Evolutionary conservation across 2,329 filamentous ascomycete genomes (phyloP), one percentile per base, ranked within the genome.

Genomic region (Calonectria hongkongensis): DNA sequence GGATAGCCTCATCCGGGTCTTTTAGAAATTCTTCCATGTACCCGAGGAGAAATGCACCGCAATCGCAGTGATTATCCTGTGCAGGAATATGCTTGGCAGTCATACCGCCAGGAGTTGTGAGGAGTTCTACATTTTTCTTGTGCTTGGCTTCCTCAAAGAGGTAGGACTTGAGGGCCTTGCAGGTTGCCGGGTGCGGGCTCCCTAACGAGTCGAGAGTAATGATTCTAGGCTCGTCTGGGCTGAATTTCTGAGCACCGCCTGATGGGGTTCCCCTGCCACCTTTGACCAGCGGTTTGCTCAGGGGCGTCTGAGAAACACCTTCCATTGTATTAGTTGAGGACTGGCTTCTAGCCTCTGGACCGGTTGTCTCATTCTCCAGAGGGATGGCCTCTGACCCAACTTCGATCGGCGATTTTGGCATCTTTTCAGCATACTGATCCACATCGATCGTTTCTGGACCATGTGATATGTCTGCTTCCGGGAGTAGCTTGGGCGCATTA

Each of bases 191-290:
- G 76, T 96, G 95, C 0, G 86, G 56, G 5, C 83, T 79, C n/a
- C 92, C 92, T 1, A 98, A 88, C 0, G 97, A 98, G 82, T 99
- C 97, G 30, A 98, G 89, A 0, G 95, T 95, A 75, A 98, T 92
- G 74, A 98, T 95, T 43, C 91, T 90, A 1, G 95, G 92, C 64
- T 91, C 88, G 10, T 85, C 85, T 1, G 86, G 84, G 66, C 90
- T 86, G 70, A 75, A 68, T 65, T 77, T 81, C 28, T 79, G 79
- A 16, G 69, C 39, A 4, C 74, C 72, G 3, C 74, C 74, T 7
- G 66, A 66, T n/a, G 76, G 71, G 25, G 75, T 64, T 47, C 75
- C 73, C 63, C 74, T 79, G 70, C 18, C 58, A 6, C 25, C 27
- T 58, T 71, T 80, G 18, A 36, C 56, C 12, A 54, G 39, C 9